A percentile compares a stretch with the other conserved stretches of the same genome.
phyloP scores from a whole-genome alignment of 75 land plant species.

The Larix kaempferi region DNA sequence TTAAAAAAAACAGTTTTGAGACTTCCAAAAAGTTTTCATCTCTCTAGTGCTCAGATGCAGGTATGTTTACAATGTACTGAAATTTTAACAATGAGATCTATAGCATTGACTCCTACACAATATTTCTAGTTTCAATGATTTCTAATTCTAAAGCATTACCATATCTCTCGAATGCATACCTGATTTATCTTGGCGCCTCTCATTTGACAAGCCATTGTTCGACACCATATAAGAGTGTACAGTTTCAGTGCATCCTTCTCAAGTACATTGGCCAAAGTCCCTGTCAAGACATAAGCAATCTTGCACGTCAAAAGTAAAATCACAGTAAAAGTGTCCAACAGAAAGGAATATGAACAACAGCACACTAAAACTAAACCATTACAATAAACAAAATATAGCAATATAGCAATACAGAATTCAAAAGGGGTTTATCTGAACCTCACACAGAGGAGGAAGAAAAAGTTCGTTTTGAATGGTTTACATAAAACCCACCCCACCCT shows the following conservation, averaged over 20 bases:
- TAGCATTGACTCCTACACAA: neutral
- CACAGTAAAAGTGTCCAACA: neutral
- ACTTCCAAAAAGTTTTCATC: neutral
- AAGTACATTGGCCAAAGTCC: conserved; percentile 47
- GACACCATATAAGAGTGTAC: conserved; percentile 88
- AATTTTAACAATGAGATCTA: neutral
- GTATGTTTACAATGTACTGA: neutral
- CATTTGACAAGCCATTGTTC: conserved; percentile 96
- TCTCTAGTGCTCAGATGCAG: neutral
- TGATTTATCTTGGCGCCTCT: conserved; percentile 49
- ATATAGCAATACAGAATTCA: neutral
- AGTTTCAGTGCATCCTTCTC: conserved; percentile 86
- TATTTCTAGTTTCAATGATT: neutral
- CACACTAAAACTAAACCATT: neutral
- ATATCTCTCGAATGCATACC: conserved; percentile 5
- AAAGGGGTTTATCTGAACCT: neutral
- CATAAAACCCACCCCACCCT: no score
- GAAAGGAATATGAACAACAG: neutral
- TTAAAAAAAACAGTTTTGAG: no score
- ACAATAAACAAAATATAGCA: neutral
- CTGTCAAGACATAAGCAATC: conserved; percentile 21
- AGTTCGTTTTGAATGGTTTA: no score
- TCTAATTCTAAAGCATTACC: neutral
- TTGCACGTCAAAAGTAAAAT: neutral
- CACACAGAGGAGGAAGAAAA: no score